Evolutionary conservation across 257 asterid species (phyloP).

Genomic region (Solanum appendiculatum): DNA sequence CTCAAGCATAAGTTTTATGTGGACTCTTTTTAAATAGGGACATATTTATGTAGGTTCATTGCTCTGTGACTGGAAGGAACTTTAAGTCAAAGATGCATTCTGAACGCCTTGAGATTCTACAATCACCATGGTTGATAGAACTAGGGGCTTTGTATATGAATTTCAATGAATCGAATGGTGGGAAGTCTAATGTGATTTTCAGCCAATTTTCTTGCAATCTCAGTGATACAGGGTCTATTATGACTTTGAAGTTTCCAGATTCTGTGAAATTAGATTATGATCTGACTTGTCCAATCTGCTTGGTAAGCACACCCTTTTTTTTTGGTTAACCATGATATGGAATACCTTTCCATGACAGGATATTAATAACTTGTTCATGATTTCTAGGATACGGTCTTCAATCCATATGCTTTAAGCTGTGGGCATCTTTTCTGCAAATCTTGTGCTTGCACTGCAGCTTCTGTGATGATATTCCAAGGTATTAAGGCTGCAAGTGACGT

Average conservation of each 20-base stretch:
- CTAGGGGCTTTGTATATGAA: constrained; percentile 71
- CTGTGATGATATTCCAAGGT: constrained; percentile 67
- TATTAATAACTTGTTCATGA: background rate
- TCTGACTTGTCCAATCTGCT: constrained; percentile 78
- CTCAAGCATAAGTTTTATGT: background rate
- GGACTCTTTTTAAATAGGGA: background rate
- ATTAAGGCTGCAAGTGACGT: constrained; percentile 45
- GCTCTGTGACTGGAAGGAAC: constrained; percentile 62
- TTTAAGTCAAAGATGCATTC: constrained; percentile 64
- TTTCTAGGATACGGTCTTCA: constrained; percentile 59
- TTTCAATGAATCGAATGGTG: constrained; percentile 26
- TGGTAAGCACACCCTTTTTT: constrained; percentile 33
- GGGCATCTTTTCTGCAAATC: constrained; percentile 82
- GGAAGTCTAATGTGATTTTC: constrained; percentile 14
- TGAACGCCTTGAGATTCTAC: constrained; percentile 62
- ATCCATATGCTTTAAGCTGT: constrained; percentile 69
- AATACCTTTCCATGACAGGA: background rate
- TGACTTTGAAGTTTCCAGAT: constrained; percentile 59
- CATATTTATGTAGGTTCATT: constrained; percentile 42
- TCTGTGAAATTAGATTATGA: constrained; percentile 46
- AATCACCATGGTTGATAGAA: constrained; percentile 80
- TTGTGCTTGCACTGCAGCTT: constrained; percentile 78
- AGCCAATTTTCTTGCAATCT: constrained; percentile 48
- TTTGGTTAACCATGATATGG: background rate
- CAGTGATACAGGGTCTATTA: constrained; percentile 27